A percentile compares a stretch with the other conserved stretches of the same genome.
These are phyloP conservation scores for Golubevia sp. DNA, from an alignment of 1,284 basidiomycete genomes.

Conservation along the genomic window DNA sequence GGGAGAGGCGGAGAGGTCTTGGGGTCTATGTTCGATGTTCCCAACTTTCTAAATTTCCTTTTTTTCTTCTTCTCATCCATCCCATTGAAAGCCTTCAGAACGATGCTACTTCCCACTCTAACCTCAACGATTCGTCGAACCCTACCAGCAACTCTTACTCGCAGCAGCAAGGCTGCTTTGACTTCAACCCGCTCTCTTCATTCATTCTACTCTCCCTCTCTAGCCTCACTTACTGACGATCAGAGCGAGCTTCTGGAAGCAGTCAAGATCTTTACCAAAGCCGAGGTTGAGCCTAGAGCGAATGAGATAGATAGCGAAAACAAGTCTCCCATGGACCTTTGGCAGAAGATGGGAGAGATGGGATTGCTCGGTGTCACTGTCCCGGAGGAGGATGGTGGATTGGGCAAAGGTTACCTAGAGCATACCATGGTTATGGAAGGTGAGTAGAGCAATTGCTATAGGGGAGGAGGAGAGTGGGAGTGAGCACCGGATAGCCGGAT, in stretches of 20 bases:
- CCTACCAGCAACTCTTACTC: too few relatives aligned
- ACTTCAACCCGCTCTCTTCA: slow-evolving; percentile 3
- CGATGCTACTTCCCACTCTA: background rate
- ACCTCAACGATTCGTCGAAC: background rate
- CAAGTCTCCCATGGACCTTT: slow-evolving; percentile 32
- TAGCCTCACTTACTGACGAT: slow-evolving; percentile 81
- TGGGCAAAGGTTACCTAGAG: slow-evolving; percentile 43
- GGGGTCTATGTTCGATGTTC: too few relatives aligned
- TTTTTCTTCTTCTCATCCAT: too few relatives aligned
- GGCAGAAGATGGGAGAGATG: slow-evolving; percentile 46
- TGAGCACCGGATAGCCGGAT: too few relatives aligned
- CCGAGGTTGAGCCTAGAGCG: slow-evolving; percentile 26
- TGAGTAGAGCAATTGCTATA: slow-evolving; percentile 5
- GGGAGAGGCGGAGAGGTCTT: too few relatives aligned
- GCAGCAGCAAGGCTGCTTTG: background rate
- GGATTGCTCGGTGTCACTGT: slow-evolving; percentile 46
- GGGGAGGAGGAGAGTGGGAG: slow-evolving; percentile 1
- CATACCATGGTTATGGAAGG: slow-evolving; percentile 50
- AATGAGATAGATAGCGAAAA: slow-evolving; percentile 33
- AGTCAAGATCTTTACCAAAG: slow-evolving; percentile 23
- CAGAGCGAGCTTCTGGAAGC: slow-evolving; percentile 75
- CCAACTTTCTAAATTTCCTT: too few relatives aligned
- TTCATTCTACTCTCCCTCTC: slow-evolving; percentile 71
- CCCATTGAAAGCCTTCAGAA: too few relatives aligned
- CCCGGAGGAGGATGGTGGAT: slow-evolving; percentile 36